Evolutionary conservation across 116 monocot genomes (phyloP), one percentile per base, ranked within the genome.

Genomic region (Iris pallida): DNA sequence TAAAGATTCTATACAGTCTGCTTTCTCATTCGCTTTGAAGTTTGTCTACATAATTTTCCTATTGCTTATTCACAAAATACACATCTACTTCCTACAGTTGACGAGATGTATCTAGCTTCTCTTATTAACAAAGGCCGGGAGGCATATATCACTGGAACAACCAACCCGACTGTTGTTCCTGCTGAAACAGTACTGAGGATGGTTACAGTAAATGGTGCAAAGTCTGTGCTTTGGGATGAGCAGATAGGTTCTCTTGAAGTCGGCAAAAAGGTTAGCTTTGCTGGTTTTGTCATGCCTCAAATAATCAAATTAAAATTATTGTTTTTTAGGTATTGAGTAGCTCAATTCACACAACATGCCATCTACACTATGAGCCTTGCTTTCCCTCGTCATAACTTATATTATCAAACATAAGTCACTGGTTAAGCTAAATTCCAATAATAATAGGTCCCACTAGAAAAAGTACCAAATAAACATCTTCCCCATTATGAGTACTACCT

Each of bases 31-130:
- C 2, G 30, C 30, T 30, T 30, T 30, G 59, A 59, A 59, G 14
- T 11, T 59, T 59, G 59, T 13, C 13, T 59, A 9, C 42, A 13
- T 42, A 10, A 4, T 1, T 42, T 20, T 47, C 59, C 49, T 72
- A 17, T 66, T 57, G n/a, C 20, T 59, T 59, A 41, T 42, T 59
- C 59, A 30, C 14, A 13, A 30, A 0, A 40, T 41, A 10, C 19
- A 58, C 16, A 58, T 48, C 9, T 45, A 61, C 42, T 66, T 11
- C 54, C 14, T 68, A 61, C 80, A 94, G 94, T 94, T 40, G 94
- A 94, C 69, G 94, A 94, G 82, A 90, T 94, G 94, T 90, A 94
- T 75, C 55, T 94, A 67, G 90, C 94, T 70, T 90, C 90, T 1
- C 85, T 94, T 55, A 90, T 94, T 51, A 94, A 90, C 57, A 94